Conservation (phyloP, 768 basidiomycete genomes). For the Boletus eberwhitei region DNA sequence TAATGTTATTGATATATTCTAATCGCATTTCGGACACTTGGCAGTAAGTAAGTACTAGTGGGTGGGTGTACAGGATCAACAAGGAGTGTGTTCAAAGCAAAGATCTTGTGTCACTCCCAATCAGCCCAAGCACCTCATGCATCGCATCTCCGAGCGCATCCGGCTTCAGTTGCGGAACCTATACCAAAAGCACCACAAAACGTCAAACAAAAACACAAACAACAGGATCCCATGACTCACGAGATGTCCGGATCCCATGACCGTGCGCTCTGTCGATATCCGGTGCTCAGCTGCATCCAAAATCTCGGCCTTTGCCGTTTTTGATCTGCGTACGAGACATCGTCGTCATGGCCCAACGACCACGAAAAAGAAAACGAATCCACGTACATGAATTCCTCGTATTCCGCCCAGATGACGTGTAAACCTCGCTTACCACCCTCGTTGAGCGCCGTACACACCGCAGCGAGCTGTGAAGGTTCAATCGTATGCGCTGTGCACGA, state of each 20-base stretch:
- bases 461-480: constrained; percentile 21
- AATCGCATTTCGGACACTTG: not conserved
- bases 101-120: constrained; percentile 9
- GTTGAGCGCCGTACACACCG: constrained; percentile 14
- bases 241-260: constrained; percentile 31
- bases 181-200: not conserved
- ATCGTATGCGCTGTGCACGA: constrained; percentile 25
- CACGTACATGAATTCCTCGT: constrained; percentile 30
- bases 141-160: constrained; percentile 26
- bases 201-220: not conserved
- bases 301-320: constrained; percentile 25
- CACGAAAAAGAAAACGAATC: not conserved
- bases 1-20: not conserved
- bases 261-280: constrained; percentile 17
- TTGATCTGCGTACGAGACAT: constrained; percentile 14
- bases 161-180: constrained; percentile 31
- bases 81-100: constrained; percentile 9
- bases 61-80: not conserved
- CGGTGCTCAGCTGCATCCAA: constrained; percentile 25
- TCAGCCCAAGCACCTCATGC: constrained; percentile 21
- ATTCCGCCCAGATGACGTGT: constrained; percentile 31
- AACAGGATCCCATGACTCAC: constrained; percentile 8
- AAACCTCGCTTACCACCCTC: constrained; percentile 12
- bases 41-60: no score
- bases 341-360: not conserved